Base-by-base conservation (phyloP, 768 basidiomycete genomes). In the Auriculariales sp. region DNA sequence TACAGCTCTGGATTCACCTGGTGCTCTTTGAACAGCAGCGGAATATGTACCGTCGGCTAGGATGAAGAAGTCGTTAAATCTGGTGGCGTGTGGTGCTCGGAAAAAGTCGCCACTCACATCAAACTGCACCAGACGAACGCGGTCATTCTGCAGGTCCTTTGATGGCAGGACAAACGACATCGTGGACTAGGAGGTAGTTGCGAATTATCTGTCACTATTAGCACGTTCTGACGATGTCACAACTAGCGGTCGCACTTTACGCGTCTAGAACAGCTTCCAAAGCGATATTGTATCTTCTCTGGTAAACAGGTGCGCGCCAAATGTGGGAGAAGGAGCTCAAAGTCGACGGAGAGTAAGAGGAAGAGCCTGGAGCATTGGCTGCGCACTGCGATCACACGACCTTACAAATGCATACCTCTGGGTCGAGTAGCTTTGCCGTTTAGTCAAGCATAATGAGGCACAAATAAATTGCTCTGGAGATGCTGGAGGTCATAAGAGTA, bases 121-220 rank as follows among this genome's bases (percentile, higher is more conserved):
- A 59, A 79, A 79, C 1, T 74, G 75, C 0, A 64, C 65, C 15
- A 80, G 61, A 49, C 63, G 68, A 15, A 79, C 57, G 17, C 70
- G 63, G 10, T 71, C 68, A 53, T 63, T 77, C 53, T 76, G 67
- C 14, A 79, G 60, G 17, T 44, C 39, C 22, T 44, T 4, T 5
- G 27, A 25, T 25, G 39, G 39, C 22, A n/a, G 27, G 39, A 44
- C 39, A 25, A 44, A 44, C 22, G 39, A 12, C 39, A 44, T 44
- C 22, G 15, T 6, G n/a, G 35, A 36, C 35, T 36, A 15, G 1
- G 35, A 36, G 15, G 10, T n/a, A 9, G 35, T n/a, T n/a, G 10
- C 35, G 7, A 22, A 36, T 15, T 22, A 22, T 6, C 15, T 15
- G 15, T 9, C 35, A 11, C 7, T 15, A 36, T 36, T 36, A 36